Evolutionary conservation across 2,329 filamentous ascomycete genomes (phyloP).

Genomic region (Ophiostoma piceae): DNA sequence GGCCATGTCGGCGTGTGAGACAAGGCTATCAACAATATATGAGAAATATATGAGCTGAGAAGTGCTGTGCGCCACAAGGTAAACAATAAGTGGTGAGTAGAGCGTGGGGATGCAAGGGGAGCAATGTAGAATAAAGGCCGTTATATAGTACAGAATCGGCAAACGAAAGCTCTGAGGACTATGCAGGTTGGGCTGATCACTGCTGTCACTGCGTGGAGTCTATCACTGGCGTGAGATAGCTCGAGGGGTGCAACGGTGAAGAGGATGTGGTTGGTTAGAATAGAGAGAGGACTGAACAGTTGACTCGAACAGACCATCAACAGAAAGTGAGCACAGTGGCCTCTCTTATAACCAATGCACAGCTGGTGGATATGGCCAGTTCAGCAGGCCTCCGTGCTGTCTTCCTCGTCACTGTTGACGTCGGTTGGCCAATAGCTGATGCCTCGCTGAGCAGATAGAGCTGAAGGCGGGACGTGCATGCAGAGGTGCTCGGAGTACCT

Average conservation of each 20-base stretch:
- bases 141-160: not conserved
- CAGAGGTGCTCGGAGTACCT: not conserved
- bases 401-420: not conserved
- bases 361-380: not conserved
- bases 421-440: not conserved
- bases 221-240: not conserved
- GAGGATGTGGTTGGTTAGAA: not conserved
- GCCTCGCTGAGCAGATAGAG: not conserved
- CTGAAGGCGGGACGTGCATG: slow-evolving; percentile 1
- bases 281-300: not conserved
- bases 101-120: not conserved
- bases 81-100: not conserved
- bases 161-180: not conserved
- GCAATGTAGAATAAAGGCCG: not conserved
- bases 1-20: slow-evolving; percentile 13
- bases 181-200: slow-evolving; percentile 4
- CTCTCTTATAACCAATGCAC: not conserved
- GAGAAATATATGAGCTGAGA: not conserved
- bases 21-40: not conserved
- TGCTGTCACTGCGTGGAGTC: not conserved
- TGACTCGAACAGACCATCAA: not conserved
- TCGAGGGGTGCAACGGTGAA: not conserved
- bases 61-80: not conserved
- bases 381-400: not conserved
- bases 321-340: not conserved